Base-by-base conservation (phyloP, 352 stramenopile species). In the Halophytophthora polymorphica region DNA sequence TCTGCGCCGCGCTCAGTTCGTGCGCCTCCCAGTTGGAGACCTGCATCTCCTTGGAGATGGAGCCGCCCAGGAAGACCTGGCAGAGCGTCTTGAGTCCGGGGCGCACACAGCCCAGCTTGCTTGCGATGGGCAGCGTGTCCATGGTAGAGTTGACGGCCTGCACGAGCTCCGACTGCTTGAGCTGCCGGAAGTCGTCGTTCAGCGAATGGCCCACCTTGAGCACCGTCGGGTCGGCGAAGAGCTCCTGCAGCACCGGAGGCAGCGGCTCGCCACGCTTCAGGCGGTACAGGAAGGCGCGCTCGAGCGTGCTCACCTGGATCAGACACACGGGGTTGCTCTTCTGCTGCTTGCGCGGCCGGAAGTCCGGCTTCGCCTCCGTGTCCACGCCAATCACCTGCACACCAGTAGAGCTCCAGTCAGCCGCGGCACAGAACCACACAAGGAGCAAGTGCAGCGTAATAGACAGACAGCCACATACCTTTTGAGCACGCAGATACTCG, bases 41-140 rank as follows among this genome's bases (percentile, higher is more conserved):
- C 53, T 94, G 83, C 83, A 94, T 91, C 39, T 86, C 71, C 55
- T 94, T 94, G 29, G 79, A 83, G 47, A 94, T 82, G 23, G 53
- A 75, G 11, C 71, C 62, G 13, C 61, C 64, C 21, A 90, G 63
- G 62, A 91, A 92, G n/a, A 94, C 47, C 36, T 89, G 75, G 28
- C 74, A 85, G 17, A 87, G 64, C 19, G 78, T 91, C 58, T 84
- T 77, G 13, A 94, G 66, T 14, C 80, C 78, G 3, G 83, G 83
- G 29, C 82, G 75, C 14, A 83, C 54, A 37, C 83, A 94, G 12
- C 83, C 83, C 29, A 94, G 64, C 43, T 90, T 86, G 56, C 79
- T 78, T 7, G 77, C 71, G 34, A 94, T 79, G 18, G 83, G 79
- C 25, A 93, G 64, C 51, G 83, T 94, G 56, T 94, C 83, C 33